phyloP scores from a whole-genome alignment of 805 yeast species.

The Saturnispora zaruensis region DNA sequence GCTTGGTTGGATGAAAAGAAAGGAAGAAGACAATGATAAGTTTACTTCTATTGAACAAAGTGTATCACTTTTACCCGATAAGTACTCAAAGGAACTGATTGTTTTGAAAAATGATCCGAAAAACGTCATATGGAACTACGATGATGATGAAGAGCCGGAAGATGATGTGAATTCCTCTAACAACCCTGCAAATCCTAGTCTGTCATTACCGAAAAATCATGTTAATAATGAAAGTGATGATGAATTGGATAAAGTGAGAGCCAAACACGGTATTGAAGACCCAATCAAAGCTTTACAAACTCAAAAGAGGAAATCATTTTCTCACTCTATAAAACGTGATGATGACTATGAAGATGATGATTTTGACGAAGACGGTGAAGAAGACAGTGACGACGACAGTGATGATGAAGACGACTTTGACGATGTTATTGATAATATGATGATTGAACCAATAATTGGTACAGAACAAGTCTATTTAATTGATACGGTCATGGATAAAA shows the following conservation, averaged over 20 bases:
- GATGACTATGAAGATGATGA: not conserved
- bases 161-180: constrained; percentile 9
- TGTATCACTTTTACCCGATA: constrained; percentile 30
- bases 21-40: constrained; percentile 25
- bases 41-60: constrained; percentile 26
- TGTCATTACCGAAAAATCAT: constrained; percentile 2
- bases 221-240: constrained; percentile 9
- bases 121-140: constrained; percentile 32
- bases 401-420: constrained; percentile 29
- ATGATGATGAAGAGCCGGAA: constrained; percentile 28
- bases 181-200: not conserved
- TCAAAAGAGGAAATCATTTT: constrained; percentile 6
- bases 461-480: constrained; percentile 40
- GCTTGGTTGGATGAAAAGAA: constrained; percentile 28
- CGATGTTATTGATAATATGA: constrained; percentile 32
- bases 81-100: constrained; percentile 28
- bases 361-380: constrained; percentile 11
- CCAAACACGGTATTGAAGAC: constrained; percentile 6
- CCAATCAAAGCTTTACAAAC: constrained; percentile 3
- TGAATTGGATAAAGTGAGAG: constrained; percentile 8
- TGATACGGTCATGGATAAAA: constrained; percentile 38
- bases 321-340: not conserved
- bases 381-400: constrained; percentile 23
- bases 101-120: constrained; percentile 30
- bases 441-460: constrained; percentile 42